Base-by-base conservation (phyloP, 306 rosid species). In the Vicia villosa region DNA sequence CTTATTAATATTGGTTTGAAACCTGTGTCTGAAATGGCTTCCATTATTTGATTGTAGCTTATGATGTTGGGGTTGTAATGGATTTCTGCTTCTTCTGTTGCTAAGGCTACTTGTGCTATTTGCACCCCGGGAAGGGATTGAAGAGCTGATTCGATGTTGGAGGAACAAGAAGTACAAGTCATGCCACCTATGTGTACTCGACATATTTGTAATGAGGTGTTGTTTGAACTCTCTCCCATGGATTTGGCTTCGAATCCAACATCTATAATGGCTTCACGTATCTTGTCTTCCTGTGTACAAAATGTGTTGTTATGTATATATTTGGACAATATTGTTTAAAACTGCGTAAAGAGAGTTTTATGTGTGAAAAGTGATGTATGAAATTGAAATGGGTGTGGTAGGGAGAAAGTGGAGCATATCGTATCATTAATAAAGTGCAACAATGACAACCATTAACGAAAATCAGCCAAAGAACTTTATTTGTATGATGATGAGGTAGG, bases 121-220 rank as follows among this genome's bases (percentile, higher is more conserved):
- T 83, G 96, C 7, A 91, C 93, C 28, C 96, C 97, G 4, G 1
- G 61, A 65, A 89, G 74, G 49, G 80, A 69, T 73, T 75, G 81
- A 3, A 91, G 66, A 65, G 82, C 70, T 51, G 91, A 89, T 68
- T 91, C 96, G 10, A 88, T 14, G 3, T 84, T 83, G 30, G 96
- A 77, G 51, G 93, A 82, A 61, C 96, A 91, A 67, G 97, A 85
- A 14, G 86, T 91, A 60, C 97, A 87, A 40, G 93, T 86, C 96
- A 91, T 91, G 66, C 89, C 96, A 5, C 62, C 71, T 15, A 91
- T 63, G 47, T 78, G 84, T 8, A 91, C 82, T 73, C 91, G 70
- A 64, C 96, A 88, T 21, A 82, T 83, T 73, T 88, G 86, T 47
- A 54, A 56, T 1, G 83, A 56, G 16, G 38, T 60, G 26, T 63